Percentiles rank a stretch among this genome's conserved stretches.
phyloP scores from a whole-genome alignment of 768 basidiomycete species.

The Xerocomellus amylosporus region DNA sequence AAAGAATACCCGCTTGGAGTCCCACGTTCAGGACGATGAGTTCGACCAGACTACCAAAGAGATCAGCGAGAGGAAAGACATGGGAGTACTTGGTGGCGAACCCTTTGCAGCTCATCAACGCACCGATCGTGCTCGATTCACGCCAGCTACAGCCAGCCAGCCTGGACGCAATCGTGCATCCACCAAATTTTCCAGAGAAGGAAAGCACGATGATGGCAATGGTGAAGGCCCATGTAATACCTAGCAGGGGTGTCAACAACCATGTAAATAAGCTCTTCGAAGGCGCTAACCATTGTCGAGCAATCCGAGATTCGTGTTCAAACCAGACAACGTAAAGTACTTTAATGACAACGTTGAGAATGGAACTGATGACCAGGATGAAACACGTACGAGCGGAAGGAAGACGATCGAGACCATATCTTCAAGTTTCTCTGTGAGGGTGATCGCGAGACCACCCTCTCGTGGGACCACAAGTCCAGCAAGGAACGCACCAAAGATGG shows the following conservation, averaged over 20 bases:
- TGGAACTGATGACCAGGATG: not conserved
- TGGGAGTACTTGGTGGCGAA: conserved; percentile 24
- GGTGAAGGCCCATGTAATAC: conserved; percentile 85
- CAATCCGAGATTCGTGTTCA: conserved; percentile 84
- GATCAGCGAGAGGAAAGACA: not conserved
- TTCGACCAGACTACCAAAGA: conserved; percentile 68
- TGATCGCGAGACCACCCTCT: conserved; percentile 81
- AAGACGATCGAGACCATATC: conserved; percentile 91
- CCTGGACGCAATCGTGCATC: conserved; percentile 69
- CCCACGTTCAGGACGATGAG: conserved; percentile 97
- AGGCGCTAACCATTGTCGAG: conserved; percentile 61
- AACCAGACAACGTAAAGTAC: conserved; percentile 92
- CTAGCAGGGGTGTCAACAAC: conserved; percentile 31
- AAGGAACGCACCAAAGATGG: conserved; percentile 90
- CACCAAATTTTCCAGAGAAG: conserved; percentile 87
- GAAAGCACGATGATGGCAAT: conserved; percentile 76
- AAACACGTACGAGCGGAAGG: conserved; percentile 63
- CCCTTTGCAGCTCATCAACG: conserved; percentile 97
- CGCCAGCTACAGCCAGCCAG: conserved; percentile 72
- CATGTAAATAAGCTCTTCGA: not conserved
- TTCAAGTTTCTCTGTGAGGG: conserved; percentile 93
- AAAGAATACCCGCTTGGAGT: conserved; percentile 73
- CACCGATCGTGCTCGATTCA: conserved; percentile 81
- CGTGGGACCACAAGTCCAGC: conserved; percentile 81
- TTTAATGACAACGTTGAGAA: conserved; percentile 25